Evolutionary conservation across 495 filamentous ascomycete genomes (phyloP).

Genomic region (Darksidea phi): DNA sequence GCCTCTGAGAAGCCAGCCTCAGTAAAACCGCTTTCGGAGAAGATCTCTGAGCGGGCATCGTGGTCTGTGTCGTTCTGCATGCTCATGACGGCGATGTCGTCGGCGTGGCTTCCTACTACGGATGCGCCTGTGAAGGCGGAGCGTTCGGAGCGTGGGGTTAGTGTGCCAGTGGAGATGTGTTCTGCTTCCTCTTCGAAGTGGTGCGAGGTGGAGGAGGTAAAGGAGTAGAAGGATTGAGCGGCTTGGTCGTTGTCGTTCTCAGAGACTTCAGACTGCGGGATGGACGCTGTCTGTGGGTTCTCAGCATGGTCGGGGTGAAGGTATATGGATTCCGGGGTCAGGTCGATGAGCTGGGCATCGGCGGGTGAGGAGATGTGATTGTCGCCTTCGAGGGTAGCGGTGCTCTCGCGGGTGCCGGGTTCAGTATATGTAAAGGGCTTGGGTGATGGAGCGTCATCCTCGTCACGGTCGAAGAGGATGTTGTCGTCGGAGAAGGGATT

Average conservation of each 20-base stretch:
- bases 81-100: conserved; percentile 32
- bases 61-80: conserved; percentile 34
- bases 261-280: conserved; percentile 17
- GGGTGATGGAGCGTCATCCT: conserved; percentile 21
- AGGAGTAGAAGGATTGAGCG: conserved; percentile 33
- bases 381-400: conserved; percentile 23
- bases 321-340: conserved; percentile 15
- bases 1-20: conserved; percentile 27
- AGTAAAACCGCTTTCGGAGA: conserved; percentile 33
- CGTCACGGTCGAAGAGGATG: conserved; percentile 27
- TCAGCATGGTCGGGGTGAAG: conserved; percentile 3
- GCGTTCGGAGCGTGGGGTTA: conserved; percentile 33
- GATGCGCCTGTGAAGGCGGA: conserved; percentile 28
- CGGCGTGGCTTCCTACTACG: conserved; percentile 24
- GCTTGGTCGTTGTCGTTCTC: conserved; percentile 13
- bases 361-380: background rate
- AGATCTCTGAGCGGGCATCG: conserved; percentile 31
- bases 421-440: conserved; percentile 19
- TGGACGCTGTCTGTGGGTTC: conserved; percentile 19
- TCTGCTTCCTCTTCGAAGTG: conserved; percentile 16
- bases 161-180: conserved; percentile 30
- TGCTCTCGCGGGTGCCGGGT: conserved; percentile 28
- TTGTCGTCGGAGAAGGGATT: conserved; percentile 62
- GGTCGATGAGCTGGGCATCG: conserved; percentile 20
- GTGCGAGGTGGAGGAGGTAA: conserved; percentile 14